phyloP scores from a whole-genome alignment of 306 rosid species.

The Lathyrus tuberosus region DNA sequence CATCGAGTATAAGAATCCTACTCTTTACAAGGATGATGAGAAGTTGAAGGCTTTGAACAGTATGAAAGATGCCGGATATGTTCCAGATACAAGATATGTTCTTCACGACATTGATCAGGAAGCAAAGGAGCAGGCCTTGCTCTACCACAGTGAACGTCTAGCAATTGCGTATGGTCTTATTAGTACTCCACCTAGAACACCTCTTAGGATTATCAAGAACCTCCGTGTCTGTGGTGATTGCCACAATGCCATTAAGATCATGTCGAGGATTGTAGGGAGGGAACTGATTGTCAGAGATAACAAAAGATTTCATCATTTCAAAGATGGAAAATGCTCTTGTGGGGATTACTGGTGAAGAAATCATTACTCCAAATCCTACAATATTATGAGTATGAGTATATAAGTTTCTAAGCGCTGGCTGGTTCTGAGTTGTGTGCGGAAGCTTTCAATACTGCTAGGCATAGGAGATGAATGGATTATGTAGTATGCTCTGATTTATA shows the following conservation, averaged over 20 bases:
- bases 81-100: slow-evolving; percentile 84
- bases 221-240: slow-evolving; percentile 86
- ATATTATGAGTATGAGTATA: slow-evolving; percentile 15
- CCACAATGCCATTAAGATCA: slow-evolving; percentile 90
- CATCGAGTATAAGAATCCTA: slow-evolving; percentile 66
- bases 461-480: slow-evolving; percentile 40
- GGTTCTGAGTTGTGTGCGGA: slow-evolving; percentile 29
- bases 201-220: slow-evolving; percentile 87
- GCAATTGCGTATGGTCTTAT: slow-evolving; percentile 90
- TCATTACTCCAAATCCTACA: slow-evolving; percentile 6
- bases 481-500: slow-evolving; percentile 44
- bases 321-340: slow-evolving; percentile 89
- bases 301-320: slow-evolving; percentile 88
- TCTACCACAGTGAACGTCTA: slow-evolving; percentile 79
- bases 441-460: slow-evolving; percentile 35
- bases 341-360: slow-evolving; percentile 87
- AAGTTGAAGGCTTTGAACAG: slow-evolving; percentile 66
- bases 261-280: slow-evolving; percentile 87
- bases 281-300: slow-evolving; percentile 79
- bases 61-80: slow-evolving; percentile 72
- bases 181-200: slow-evolving; percentile 79
- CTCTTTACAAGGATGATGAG: slow-evolving; percentile 82
- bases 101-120: slow-evolving; percentile 94
- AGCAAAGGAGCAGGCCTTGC: slow-evolving; percentile 92
- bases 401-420: slow-evolving; percentile 22